These are phyloP conservation scores for Puccinia coronata DNA, from an alignment of 1,284 basidiomycete genomes.

Conservation along the genomic window DNA sequence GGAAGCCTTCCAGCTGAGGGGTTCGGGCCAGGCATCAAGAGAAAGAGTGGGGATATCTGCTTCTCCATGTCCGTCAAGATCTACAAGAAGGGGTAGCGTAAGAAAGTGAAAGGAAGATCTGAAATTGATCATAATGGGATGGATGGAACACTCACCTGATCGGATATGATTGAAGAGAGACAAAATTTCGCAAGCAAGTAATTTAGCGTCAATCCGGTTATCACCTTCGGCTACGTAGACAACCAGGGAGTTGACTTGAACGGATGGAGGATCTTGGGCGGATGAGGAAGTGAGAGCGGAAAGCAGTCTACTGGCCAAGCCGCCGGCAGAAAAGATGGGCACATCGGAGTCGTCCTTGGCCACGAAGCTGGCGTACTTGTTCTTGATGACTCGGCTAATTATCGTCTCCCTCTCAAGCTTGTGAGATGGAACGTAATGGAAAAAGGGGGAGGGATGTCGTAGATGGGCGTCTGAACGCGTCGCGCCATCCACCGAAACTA, in stretches of 20 bases:
- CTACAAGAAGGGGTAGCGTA: neutral
- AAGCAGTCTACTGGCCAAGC: slow-evolving; percentile 16
- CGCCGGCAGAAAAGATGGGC: slow-evolving; percentile 27
- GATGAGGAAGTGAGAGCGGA: neutral
- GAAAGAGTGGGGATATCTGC: too few species aligned
- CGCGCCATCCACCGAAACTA: slow-evolving; percentile 29
- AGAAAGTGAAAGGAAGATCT: neutral
- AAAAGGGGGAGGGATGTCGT: neutral
- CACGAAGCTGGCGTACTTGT: neutral
- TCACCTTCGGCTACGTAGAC: slow-evolving; percentile 40
- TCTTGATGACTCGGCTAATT: neutral
- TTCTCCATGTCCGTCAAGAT: neutral
- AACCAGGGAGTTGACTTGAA: neutral
- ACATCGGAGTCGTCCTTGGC: neutral
- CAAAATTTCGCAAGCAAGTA: neutral
- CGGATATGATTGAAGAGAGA: neutral
- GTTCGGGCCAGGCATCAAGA: neutral
- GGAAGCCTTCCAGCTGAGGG: slow-evolving; percentile 11
- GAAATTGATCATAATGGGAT: neutral
- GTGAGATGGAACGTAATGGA: neutral
- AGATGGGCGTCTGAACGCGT: slow-evolving; percentile 17
- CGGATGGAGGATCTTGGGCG: neutral
- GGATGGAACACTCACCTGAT: neutral
- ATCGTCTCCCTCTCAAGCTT: neutral
- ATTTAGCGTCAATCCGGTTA: slow-evolving; percentile 20